These are phyloP conservation scores for Pichia deserticola DNA, from an alignment of 805 yeast species.

Conservation along the genomic window DNA sequence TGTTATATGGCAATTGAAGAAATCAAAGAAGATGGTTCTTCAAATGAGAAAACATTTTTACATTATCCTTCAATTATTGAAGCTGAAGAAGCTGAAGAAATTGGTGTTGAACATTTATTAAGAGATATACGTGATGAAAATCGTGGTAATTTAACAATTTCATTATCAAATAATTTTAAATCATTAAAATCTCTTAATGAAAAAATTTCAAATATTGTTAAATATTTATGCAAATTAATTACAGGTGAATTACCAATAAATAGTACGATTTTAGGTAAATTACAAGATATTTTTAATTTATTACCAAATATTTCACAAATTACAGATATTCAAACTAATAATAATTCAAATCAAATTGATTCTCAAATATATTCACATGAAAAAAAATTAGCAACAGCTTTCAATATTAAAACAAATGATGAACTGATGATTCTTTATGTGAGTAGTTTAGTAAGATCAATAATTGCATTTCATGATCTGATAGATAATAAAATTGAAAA, in stretches of 20 bases:
- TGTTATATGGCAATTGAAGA: slow-evolving; percentile 93
- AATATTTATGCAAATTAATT: slow-evolving; percentile 68
- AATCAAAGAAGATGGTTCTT: slow-evolving; percentile 90
- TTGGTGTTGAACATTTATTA: slow-evolving; percentile 93
- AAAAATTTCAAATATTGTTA: slow-evolving; percentile 69
- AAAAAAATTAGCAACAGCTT: slow-evolving; percentile 54
- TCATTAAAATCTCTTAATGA: slow-evolving; percentile 80
- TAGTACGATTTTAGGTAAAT: slow-evolving; percentile 81
- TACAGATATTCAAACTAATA: slow-evolving; percentile 9
- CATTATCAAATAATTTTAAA: slow-evolving; percentile 82
- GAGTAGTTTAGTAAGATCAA: slow-evolving; percentile 83
- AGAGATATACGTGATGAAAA: slow-evolving; percentile 96
- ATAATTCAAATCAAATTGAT: slow-evolving; percentile 8
- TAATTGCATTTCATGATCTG: slow-evolving; percentile 92
- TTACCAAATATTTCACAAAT: slow-evolving; percentile 65
- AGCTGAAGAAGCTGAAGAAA: slow-evolving; percentile 99
- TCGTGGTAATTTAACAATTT: slow-evolving; percentile 82
- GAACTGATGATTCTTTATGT: slow-evolving; percentile 92
- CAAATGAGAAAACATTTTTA: slow-evolving; percentile 85
- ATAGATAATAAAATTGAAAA: slow-evolving; percentile 93
- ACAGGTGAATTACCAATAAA: slow-evolving; percentile 73
- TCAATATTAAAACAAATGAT: slow-evolving; percentile 90
- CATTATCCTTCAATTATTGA: slow-evolving; percentile 89
- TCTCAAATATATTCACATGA: slow-evolving; percentile 13
- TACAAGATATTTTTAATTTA: slow-evolving; percentile 91